Percentiles rank a stretch among this genome's conserved stretches.
Conservation (phyloP, 192 early-diverging fungal species). For the Linderina pennispora region DNA sequence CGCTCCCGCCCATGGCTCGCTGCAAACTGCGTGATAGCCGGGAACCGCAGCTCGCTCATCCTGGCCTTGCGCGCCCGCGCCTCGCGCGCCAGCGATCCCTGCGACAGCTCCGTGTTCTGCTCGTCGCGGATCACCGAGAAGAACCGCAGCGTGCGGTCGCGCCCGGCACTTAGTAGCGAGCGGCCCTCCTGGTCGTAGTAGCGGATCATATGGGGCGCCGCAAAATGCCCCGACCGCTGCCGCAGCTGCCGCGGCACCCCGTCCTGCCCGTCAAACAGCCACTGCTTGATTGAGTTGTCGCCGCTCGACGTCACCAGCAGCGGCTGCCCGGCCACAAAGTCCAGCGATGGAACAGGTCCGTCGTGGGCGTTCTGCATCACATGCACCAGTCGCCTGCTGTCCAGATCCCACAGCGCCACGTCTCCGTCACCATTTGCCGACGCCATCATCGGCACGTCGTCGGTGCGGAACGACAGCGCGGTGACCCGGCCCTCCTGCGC, state of each 20-base stretch:
- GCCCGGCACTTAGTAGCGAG: constrained; percentile 71
- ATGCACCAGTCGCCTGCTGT: constrained; percentile 63
- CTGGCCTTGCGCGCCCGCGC: constrained; percentile 53
- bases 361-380: constrained; percentile 85
- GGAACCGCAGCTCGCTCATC: constrained; percentile 65
- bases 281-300: constrained; percentile 94
- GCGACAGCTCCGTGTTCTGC: constrained; percentile 82
- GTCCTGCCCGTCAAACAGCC: constrained; percentile 89
- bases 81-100: constrained; percentile 45
- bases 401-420: constrained; percentile 89
- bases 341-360: constrained; percentile 62
- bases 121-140: constrained; percentile 85
- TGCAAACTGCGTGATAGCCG: constrained; percentile 69
- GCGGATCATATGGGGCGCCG: constrained; percentile 73
- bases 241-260: constrained; percentile 76
- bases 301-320: constrained; percentile 79
- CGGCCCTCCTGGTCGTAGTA: constrained; percentile 72
- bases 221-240: constrained; percentile 78
- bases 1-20: constrained; percentile 56
- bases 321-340: constrained; percentile 81
- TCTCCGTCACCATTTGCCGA: constrained; percentile 83
- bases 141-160: constrained; percentile 74
- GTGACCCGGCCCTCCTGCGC: constrained; percentile 88
- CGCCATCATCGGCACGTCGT: constrained; percentile 84
- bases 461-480: constrained; percentile 85